Conservation (phyloP, 1,284 basidiomycete genomes). For the Apiotrichum domesticum region DNA sequence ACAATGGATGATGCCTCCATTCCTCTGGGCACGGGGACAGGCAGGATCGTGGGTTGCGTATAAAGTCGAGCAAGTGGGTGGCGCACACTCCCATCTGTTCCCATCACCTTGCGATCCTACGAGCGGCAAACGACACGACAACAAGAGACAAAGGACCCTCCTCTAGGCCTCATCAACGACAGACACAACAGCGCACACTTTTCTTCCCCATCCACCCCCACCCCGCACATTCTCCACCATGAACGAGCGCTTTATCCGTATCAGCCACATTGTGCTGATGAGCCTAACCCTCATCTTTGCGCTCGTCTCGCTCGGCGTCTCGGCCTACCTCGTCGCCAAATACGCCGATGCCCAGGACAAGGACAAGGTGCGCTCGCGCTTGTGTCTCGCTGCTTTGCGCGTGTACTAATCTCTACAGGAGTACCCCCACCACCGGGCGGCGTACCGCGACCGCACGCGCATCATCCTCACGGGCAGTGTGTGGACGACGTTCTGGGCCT, state of each 20-base stretch:
- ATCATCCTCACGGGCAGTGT: conserved; percentile 43
- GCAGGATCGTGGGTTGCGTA: too few species aligned
- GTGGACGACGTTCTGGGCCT: conserved; percentile 31
- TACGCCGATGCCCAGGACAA: conserved; percentile 39
- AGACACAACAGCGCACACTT: too few species aligned
- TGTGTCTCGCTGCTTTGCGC: too few species aligned
- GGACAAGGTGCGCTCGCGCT: conserved; percentile 18
- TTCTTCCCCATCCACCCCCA: too few species aligned
- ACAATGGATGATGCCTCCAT: too few species aligned
- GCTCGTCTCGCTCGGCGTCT: conserved; percentile 42
- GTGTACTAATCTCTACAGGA: conserved; percentile 9
- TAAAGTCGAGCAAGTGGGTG: too few species aligned
- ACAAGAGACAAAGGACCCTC: too few species aligned
- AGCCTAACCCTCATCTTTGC: conserved; percentile 31
- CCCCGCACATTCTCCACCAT: conserved; percentile 16
- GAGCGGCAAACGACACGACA: too few species aligned
- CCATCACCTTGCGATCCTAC: too few species aligned
- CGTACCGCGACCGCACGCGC: conserved; percentile 45
- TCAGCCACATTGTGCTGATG: conserved; percentile 39
- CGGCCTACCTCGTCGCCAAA: conserved; percentile 24
- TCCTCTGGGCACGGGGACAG: too few species aligned
- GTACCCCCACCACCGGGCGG: conserved; percentile 36
- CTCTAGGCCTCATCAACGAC: too few species aligned
- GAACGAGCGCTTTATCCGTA: conserved; percentile 36
- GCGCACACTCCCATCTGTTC: too few species aligned